Evolutionary conservation across 1,284 basidiomycete genomes (phyloP), one percentile per base, ranked within the genome.

Genomic region (Heterobasidion occidentale): DNA sequence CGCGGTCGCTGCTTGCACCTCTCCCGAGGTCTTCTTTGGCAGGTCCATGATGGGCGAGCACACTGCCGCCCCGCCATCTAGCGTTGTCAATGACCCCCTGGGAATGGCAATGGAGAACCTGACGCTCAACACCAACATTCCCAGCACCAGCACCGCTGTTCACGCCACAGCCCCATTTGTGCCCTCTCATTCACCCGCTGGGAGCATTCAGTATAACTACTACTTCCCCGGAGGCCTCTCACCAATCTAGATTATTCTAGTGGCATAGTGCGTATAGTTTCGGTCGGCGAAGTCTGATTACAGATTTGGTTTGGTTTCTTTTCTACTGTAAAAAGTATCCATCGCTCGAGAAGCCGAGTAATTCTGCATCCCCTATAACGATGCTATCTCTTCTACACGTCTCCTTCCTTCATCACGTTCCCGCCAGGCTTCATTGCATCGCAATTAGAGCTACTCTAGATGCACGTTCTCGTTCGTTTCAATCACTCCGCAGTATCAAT

Each of bases 1-100:
- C 49, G 96, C 96, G 1, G 88, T 98, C 17, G 90, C 94, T 2
- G 87, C 93, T 7, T 94, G 94, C 70, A 94, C 92, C 9, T 91
- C 90, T 59, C 93, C 93, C 1, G 92, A 95, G 67, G 82, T 92
- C 27, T 92, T 94, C 80, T 96, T 95, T 66, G 80, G 82, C 12
- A 55, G 61, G 20, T 58, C 56, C 36, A 62, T 60, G 58, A 60
- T 62, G 58, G 60, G 60, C 45, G 61, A 61, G 15, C 60, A 61
- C 35, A 61, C 60, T 12, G 58, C 60, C 11, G 61, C 60, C 33
- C 61, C 60, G 6, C 60, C 61, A 2, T 53, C 54, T 27, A 62
- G 58, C 50, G 42, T 58, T 36, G 56, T 49, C 15, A 62, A 62
- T 14, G 61, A 62, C 45, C 60, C 61, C 15, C 58, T 62, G 9